phyloP scores from a whole-genome alignment of 257 asterid species.

The Scutellaria baicalensis region DNA sequence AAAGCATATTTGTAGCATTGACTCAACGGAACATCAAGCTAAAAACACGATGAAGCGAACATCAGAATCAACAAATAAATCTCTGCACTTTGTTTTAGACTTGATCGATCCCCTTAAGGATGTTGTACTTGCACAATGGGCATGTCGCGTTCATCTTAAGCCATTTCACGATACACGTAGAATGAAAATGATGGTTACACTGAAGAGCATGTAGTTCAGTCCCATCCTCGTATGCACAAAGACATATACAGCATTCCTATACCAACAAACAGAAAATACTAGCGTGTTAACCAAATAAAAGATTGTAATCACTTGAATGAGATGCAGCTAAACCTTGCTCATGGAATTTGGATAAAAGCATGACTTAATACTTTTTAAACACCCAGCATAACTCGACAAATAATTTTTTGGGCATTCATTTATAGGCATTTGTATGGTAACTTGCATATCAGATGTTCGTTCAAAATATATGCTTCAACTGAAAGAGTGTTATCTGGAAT shows the following conservation, averaged over 20 bases:
- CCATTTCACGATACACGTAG: conserved; percentile 82
- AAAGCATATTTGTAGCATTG: background rate
- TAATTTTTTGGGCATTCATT: no score
- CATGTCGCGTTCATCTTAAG: conserved; percentile 98
- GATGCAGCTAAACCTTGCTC: background rate
- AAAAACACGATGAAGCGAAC: background rate
- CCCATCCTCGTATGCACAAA: conserved; percentile 74
- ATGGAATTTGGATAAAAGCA: background rate
- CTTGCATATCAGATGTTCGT: background rate
- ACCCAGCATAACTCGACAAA: background rate
- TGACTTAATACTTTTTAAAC: background rate
- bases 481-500: background rate
- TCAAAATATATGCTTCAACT: background rate
- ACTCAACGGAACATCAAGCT: background rate
- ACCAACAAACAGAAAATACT: conserved; percentile 1
- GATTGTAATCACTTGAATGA: no score
- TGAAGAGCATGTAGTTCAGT: conserved; percentile 75
- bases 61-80: background rate
- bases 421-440: background rate
- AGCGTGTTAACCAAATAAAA: background rate
- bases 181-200: conserved; percentile 82
- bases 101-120: conserved; percentile 85
- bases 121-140: conserved; percentile 94
- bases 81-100: conserved; percentile 28
- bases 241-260: conserved; percentile 97